Evolutionary conservation across 306 rosid species (phyloP).

Genomic region (Canavalia ensiformis): DNA sequence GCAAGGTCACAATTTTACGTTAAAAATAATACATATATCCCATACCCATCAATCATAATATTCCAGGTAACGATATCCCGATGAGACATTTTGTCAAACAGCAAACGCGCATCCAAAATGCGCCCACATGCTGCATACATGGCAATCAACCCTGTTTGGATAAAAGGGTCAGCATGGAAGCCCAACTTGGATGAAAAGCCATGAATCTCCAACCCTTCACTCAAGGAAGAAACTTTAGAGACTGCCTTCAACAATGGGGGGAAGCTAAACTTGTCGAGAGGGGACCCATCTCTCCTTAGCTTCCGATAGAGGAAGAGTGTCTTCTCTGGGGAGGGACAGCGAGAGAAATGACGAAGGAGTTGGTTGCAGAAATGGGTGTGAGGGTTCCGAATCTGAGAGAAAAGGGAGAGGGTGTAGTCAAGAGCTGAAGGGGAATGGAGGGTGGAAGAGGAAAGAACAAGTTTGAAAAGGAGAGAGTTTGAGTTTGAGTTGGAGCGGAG

Average conservation of each 20-base stretch:
- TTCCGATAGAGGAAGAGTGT: conserved; percentile 66
- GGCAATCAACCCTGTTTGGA: conserved; percentile 71
- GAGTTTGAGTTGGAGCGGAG: conserved; percentile 60
- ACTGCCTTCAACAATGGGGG: conserved; percentile 80
- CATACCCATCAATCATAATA: conserved; percentile 85
- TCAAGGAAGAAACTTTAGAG: conserved; percentile 57
- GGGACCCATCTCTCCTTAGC: conserved; percentile 59
- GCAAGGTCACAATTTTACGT: not conserved
- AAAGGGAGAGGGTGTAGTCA: conserved; percentile 74
- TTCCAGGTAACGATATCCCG: conserved; percentile 84
- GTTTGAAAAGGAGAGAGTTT: conserved; percentile 57
- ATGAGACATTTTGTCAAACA: conserved; percentile 85
- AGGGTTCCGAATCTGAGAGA: conserved; percentile 63
- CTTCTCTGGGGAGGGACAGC: conserved; percentile 56
- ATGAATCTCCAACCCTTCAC: conserved; percentile 78
- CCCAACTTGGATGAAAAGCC: conserved; percentile 74
- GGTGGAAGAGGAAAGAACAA: conserved; percentile 56
- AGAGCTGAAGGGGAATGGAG: conserved; percentile 60
- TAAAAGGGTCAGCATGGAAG: conserved; percentile 73
- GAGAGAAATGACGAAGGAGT: conserved; percentile 72
- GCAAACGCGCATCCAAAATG: conserved; percentile 70
- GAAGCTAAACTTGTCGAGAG: conserved; percentile 71
- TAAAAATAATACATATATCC: not conserved
- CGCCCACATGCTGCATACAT: conserved; percentile 74
- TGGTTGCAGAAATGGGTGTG: conserved; percentile 66